phyloP scores from a whole-genome alignment of 768 basidiomycete species.

The Lactifluus hygrophoroides region DNA sequence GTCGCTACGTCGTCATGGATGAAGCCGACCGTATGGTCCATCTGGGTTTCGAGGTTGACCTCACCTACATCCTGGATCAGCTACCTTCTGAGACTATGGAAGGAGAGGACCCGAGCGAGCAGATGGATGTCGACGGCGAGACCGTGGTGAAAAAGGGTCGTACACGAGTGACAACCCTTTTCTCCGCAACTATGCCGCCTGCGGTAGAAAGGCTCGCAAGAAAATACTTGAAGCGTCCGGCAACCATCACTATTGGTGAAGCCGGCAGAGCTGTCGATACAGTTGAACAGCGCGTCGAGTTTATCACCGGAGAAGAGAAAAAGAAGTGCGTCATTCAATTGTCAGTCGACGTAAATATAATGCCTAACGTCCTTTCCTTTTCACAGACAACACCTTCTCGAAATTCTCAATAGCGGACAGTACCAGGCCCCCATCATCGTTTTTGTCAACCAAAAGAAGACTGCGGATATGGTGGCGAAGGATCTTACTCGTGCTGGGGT shows the following conservation, averaged over 20 bases:
- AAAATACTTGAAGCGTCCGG: slow-evolving; percentile 89
- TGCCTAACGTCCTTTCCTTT: neutral
- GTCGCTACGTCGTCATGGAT: slow-evolving; percentile 99
- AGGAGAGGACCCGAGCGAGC: slow-evolving; percentile 68
- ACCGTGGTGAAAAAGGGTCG: slow-evolving; percentile 64
- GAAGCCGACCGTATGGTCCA: slow-evolving; percentile 99
- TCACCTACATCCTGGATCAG: slow-evolving; percentile 91
- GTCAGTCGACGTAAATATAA: neutral
- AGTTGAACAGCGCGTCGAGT: slow-evolving; percentile 94
- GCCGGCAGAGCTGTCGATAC: slow-evolving; percentile 97
- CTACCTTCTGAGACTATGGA: slow-evolving; percentile 83
- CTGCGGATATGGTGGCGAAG: slow-evolving; percentile 95
- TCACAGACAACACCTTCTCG: slow-evolving; percentile 69
- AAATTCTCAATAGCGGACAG: slow-evolving; percentile 83
- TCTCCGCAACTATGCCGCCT: slow-evolving; percentile 98
- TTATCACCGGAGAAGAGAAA: slow-evolving; percentile 89
- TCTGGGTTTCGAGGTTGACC: slow-evolving; percentile 90
- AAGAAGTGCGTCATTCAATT: slow-evolving; percentile 61
- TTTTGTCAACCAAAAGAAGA: slow-evolving; percentile 99
- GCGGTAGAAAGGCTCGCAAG: slow-evolving; percentile 91
- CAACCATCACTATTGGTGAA: slow-evolving; percentile 95
- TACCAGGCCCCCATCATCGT: slow-evolving; percentile 91
- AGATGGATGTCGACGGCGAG: slow-evolving; percentile 71
- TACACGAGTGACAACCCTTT: slow-evolving; percentile 89
- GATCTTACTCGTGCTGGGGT: slow-evolving; percentile 86